phyloP scores from a whole-genome alignment of 75 land plant species.

The Pinus tabuliformis region DNA sequence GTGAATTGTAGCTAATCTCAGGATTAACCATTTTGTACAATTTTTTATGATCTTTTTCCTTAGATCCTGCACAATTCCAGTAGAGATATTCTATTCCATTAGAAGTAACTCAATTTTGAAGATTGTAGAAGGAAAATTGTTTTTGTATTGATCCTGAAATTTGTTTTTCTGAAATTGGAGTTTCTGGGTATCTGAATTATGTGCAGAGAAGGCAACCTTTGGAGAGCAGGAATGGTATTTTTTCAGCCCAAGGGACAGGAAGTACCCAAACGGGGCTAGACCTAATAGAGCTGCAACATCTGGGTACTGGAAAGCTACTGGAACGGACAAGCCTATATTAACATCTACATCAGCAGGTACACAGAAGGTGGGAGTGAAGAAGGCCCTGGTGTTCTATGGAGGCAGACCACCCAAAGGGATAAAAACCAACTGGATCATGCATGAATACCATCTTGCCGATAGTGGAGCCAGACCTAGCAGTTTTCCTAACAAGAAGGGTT shows the following conservation, averaged over 20 bases:
- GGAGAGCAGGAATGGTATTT: conserved; percentile 53
- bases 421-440: conserved; percentile 56
- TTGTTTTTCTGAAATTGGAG: too few relatives aligned
- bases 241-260: conserved; percentile 46
- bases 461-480: conserved; percentile 15
- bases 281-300: conserved; percentile 44
- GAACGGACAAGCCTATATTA: conserved; percentile 42
- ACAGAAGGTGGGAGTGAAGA: conserved; percentile 41
- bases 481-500: conserved; percentile 25
- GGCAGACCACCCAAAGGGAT: conserved; percentile 46
- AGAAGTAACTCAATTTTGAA: too few relatives aligned
- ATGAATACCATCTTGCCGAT: conserved; percentile 43
- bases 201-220: conserved; percentile 34
- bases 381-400: conserved; percentile 48
- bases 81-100: too few relatives aligned
- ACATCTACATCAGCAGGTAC: conserved; percentile 24
- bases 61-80: too few relatives aligned
- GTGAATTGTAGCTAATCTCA: too few relatives aligned
- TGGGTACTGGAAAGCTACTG: conserved; percentile 55
- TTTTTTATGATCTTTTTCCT: too few relatives aligned
- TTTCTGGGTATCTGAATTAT: not conserved
- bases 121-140: too few relatives aligned
- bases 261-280: conserved; percentile 47
- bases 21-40: too few relatives aligned
- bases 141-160: too few relatives aligned